Percentiles rank a stretch among this genome's conserved stretches.
Conservation (phyloP, 2,329 filamentous ascomycete genomes). For the Paecilomyces niveus region DNA sequence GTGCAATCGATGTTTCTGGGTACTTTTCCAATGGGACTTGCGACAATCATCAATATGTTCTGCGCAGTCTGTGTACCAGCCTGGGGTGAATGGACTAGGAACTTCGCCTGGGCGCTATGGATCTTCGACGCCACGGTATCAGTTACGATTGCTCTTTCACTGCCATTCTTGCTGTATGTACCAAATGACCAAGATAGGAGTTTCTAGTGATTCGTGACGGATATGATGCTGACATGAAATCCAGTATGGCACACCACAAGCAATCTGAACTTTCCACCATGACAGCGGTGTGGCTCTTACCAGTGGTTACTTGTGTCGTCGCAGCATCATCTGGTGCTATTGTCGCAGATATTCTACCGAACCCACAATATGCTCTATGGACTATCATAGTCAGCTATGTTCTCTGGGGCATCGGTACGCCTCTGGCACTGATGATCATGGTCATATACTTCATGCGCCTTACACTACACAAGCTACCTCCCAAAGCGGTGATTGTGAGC, state of each 20-base stretch:
- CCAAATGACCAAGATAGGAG: not conserved
- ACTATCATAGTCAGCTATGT: conserved; percentile 61
- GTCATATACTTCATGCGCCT: conserved; percentile 65
- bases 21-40: conserved; percentile 62
- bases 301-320: conserved; percentile 62
- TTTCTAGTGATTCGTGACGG: conserved; percentile 4
- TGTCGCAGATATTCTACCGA: conserved; percentile 52
- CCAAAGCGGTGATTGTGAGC: conserved; percentile 60
- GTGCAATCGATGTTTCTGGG: conserved; percentile 62
- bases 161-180: conserved; percentile 51
- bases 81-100: conserved; percentile 55
- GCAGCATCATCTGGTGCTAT: conserved; percentile 58
- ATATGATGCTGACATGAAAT: not conserved
- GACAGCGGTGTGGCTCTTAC: conserved; percentile 60
- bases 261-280: conserved; percentile 50
- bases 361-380: conserved; percentile 50
- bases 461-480: conserved; percentile 60
- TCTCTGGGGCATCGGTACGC: conserved; percentile 62
- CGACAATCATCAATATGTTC: conserved; percentile 61
- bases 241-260: conserved; percentile 23
- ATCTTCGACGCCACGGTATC: conserved; percentile 51
- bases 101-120: conserved; percentile 53
- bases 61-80: conserved; percentile 51
- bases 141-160: conserved; percentile 46
- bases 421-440: conserved; percentile 56